Conservation (phyloP, 2,329 filamentous ascomycete genomes). For the Colletotrichum theobromicola region DNA sequence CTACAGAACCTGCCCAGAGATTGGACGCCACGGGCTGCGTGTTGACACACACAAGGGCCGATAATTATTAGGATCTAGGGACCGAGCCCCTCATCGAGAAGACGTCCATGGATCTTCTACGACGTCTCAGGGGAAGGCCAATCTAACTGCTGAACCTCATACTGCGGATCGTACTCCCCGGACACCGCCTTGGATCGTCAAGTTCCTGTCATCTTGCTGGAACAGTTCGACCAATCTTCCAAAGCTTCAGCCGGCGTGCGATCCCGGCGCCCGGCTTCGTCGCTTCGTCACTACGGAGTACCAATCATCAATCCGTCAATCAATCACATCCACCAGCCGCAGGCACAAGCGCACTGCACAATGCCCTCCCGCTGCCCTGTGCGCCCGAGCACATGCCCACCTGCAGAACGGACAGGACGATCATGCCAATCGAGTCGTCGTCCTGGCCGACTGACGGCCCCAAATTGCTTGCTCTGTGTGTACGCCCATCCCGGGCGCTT, state of each 20-base stretch:
- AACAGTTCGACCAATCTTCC: slow-evolving; percentile 3
- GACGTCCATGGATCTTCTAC: slow-evolving; percentile 2
- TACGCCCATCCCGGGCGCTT: not conserved
- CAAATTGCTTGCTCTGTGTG: not conserved
- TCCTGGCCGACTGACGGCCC: not conserved
- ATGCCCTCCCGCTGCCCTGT: slow-evolving; percentile 16
- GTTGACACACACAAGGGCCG: slow-evolving; percentile 11
- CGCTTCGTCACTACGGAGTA: not conserved
- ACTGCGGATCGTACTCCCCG: not conserved
- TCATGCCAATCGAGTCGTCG: slow-evolving; percentile 2
- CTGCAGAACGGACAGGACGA: slow-evolving; percentile 8
- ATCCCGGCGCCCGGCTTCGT: slow-evolving; percentile 1
- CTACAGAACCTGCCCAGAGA: not conserved
- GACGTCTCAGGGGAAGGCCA: not conserved
- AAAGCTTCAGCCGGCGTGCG: not conserved
- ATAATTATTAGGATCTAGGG: not conserved
- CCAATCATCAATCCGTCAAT: not conserved
- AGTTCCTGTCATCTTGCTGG: not conserved
- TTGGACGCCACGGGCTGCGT: slow-evolving; percentile 14
- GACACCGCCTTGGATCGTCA: not conserved
- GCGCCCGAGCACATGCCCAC: slow-evolving; percentile 5
- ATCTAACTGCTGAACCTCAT: not conserved
- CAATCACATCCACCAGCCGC: not conserved
- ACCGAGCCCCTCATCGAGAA: not conserved
- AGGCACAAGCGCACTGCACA: not conserved